Evolutionary conservation across 2,329 filamentous ascomycete genomes (phyloP).

Genomic region (Neonectria coccinea): DNA sequence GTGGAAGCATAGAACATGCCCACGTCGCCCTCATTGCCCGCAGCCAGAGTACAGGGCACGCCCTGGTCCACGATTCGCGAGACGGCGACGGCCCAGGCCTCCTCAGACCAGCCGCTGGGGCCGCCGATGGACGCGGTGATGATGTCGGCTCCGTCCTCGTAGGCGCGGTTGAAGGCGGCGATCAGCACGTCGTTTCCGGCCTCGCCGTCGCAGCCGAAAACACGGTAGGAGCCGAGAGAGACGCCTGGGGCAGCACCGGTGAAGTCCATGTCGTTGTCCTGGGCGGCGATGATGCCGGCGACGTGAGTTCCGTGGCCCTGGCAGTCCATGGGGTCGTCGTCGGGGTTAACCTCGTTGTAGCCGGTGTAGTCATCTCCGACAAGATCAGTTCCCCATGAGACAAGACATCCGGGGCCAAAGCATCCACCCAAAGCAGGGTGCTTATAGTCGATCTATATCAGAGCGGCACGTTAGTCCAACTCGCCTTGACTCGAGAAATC

Average conservation of each 20-base stretch:
- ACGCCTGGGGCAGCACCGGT: conserved; percentile 69
- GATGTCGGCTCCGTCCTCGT: conserved; percentile 68
- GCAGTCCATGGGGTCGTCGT: conserved; percentile 66
- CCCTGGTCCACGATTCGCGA: conserved; percentile 65
- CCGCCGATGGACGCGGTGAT: conserved; percentile 68
- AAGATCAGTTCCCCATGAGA: conserved; percentile 68
- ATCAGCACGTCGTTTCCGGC: conserved; percentile 69
- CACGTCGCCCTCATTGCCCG: conserved; percentile 60
- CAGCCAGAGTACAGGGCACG: conserved; percentile 65
- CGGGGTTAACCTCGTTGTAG: conserved; percentile 55
- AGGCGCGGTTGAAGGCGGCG: conserved; percentile 69
- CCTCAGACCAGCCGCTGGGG: conserved; percentile 63
- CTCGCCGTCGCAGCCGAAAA: conserved; percentile 66
- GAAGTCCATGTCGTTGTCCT: conserved; percentile 64
- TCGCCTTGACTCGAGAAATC: background rate
- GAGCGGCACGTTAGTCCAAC: background rate
- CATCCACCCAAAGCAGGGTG: conserved; percentile 74
- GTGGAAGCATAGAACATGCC: conserved; percentile 64
- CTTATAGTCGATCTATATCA: conserved; percentile 66
- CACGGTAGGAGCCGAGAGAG: conserved; percentile 66
- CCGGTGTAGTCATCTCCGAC: conserved; percentile 66
- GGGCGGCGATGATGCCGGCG: conserved; percentile 71
- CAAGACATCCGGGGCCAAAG: conserved; percentile 69
- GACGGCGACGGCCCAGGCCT: conserved; percentile 62
- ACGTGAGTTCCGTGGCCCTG: conserved; percentile 72